Base-by-base conservation (phyloP, 2,329 filamentous ascomycete species). In the Fusarium piperis region DNA sequence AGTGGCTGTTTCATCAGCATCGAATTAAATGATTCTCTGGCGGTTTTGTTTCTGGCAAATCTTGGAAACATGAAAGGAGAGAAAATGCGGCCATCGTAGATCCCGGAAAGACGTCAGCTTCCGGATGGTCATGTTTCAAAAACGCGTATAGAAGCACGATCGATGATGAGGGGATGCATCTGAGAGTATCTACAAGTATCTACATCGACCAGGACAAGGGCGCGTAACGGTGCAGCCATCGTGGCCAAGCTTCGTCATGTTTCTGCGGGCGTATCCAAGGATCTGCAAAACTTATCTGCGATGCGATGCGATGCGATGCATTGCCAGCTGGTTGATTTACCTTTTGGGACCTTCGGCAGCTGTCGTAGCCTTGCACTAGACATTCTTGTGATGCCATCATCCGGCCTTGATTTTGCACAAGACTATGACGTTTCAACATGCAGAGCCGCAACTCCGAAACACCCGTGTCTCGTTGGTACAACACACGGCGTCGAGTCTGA, bases 41-140 rank as follows among this genome's bases (percentile, higher is more conserved):
- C 30, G 28, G 13, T 13, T 20, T 65, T 16, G 26, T 56, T 26
- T 53, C n/a, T 41, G 16, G 33, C 39, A 53, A 46, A 15, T 68
- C 39, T 58, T 70, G 59, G 56, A 15, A 58, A 12, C n/a, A n/a
- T n/a, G n/a, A n/a, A n/a, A n/a, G n/a, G n/a, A n/a, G n/a, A n/a
- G 18, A 30, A 55, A 44, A 36, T 48, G 57, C 65, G 61, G 57
- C 32, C 62, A 55, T 72, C 23, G 65, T 72, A 66, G 58, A 72
- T 72, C 68, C 46, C n/a, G 18, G 62, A 52, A 72, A 62, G 55
- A 72, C 69, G 69, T 72, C 64, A 71, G 68, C 52, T 48, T 55
- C 65, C 62, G 53, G 65, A 41, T 63, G 62, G 26, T 26, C 58
- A 59, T 59, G 69, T 72, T 72, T 72, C 69, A 72, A 72, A 44